These are phyloP conservation scores for Pestalotiopsis sp. DNA, from an alignment of 2,329 filamentous ascomycete species.

Conservation along the genomic window DNA sequence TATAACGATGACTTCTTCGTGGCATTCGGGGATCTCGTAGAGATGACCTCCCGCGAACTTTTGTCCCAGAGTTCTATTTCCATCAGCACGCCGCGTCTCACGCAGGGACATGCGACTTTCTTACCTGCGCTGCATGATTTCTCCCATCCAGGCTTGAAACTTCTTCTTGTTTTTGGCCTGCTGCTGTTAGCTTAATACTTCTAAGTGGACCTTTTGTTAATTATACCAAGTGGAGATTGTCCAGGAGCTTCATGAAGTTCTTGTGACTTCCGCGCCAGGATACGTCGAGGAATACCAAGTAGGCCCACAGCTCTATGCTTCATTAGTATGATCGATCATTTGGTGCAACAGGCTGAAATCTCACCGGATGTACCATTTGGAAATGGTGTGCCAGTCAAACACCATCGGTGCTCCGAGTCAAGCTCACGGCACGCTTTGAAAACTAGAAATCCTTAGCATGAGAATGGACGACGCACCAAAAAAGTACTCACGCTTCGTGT, in stretches of 20 bases:
- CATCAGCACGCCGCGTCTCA: neutral
- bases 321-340: too few relatives aligned
- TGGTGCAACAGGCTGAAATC: too few relatives aligned
- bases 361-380: neutral
- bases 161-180: neutral
- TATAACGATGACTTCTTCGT: neutral
- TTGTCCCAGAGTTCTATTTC: neutral
- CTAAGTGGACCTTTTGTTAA: neutral
- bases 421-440: neutral
- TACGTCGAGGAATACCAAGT: too few relatives aligned
- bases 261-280: neutral
- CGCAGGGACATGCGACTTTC: neutral
- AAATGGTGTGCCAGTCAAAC: constrained; percentile 5
- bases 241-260: neutral
- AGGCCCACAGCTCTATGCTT: too few relatives aligned
- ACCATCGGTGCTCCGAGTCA: neutral
- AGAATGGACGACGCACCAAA: neutral
- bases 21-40: neutral
- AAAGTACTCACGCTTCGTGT: neutral
- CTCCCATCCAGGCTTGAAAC: neutral
- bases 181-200: neutral
- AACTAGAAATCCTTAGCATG: neutral
- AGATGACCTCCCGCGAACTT: neutral
- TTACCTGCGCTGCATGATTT: neutral
- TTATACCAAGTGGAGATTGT: neutral